Percentiles rank a stretch among this genome's conserved stretches.
Conservation (phyloP, 495 filamentous ascomycete genomes). For the Aspergillus sparsus region DNA sequence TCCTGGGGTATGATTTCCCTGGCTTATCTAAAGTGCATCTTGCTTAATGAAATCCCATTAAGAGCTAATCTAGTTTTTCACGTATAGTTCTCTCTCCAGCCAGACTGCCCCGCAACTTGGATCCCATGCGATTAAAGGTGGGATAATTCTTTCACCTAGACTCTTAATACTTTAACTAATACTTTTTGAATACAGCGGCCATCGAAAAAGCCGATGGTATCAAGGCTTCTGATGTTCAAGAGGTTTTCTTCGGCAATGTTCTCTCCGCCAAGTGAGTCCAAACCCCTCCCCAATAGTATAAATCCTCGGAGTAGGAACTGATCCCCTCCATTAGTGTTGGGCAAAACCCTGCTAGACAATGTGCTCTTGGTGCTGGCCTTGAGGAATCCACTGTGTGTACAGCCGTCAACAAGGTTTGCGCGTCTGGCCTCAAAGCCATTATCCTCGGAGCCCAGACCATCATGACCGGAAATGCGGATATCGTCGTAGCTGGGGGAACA, state of each 20-base stretch:
- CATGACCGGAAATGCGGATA: constrained; percentile 86
- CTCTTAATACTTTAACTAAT: constrained; percentile 28
- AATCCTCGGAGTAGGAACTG: not conserved
- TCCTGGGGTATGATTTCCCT: constrained; percentile 71
- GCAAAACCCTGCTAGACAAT: constrained; percentile 94
- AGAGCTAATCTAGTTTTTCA: constrained; percentile 17
- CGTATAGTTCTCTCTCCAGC: constrained; percentile 74
- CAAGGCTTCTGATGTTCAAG: constrained; percentile 82
- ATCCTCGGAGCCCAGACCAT: constrained; percentile 95
- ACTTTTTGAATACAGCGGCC: constrained; percentile 58
- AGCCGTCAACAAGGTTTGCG: constrained; percentile 98
- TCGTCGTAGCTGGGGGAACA: constrained; percentile 88
- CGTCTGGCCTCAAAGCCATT: constrained; percentile 88
- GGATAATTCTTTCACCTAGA: constrained; percentile 16
- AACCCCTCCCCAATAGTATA: too few species aligned
- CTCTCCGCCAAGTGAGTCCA: constrained; percentile 81
- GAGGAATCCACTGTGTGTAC: constrained; percentile 77
- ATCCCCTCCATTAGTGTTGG: constrained; percentile 65
- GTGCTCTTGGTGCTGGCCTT: constrained; percentile 84
- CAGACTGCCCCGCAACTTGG: constrained; percentile 84
- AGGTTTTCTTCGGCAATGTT: constrained; percentile 98
- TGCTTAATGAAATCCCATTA: not conserved
- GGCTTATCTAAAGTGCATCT: not conserved
- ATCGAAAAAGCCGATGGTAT: constrained; percentile 82
- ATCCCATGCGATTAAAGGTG: constrained; percentile 89